These are phyloP conservation scores for Keithomyces neogunnii DNA, from an alignment of 2,329 filamentous ascomycete species.

Conservation along the genomic window DNA sequence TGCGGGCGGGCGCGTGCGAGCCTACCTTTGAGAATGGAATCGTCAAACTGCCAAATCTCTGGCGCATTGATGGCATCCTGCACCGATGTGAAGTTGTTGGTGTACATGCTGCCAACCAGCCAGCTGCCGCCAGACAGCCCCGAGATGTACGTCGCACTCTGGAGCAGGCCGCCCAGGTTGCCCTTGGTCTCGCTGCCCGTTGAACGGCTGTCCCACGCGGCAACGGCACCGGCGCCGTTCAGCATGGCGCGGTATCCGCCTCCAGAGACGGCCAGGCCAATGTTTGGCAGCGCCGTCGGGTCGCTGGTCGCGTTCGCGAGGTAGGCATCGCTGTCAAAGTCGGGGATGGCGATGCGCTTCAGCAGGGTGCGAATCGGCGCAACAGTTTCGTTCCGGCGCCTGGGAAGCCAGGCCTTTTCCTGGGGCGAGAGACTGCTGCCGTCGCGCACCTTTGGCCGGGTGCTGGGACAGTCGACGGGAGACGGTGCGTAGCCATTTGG, in stretches of 20 bases:
- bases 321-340: slow-evolving; percentile 68
- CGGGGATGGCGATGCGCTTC: slow-evolving; percentile 60
- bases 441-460: slow-evolving; percentile 64
- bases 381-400: slow-evolving; percentile 64
- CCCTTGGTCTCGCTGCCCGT: slow-evolving; percentile 36
- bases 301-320: slow-evolving; percentile 36
- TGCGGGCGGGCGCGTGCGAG: neutral
- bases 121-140: slow-evolving; percentile 78
- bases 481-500: slow-evolving; percentile 60
- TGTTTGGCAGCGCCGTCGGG: slow-evolving; percentile 36
- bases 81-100: slow-evolving; percentile 73
- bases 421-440: slow-evolving; percentile 48
- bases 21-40: slow-evolving; percentile 31
- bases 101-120: slow-evolving; percentile 73
- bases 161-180: slow-evolving; percentile 72
- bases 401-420: slow-evolving; percentile 66
- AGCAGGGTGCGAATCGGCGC: slow-evolving; percentile 69
- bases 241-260: slow-evolving; percentile 83
- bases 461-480: slow-evolving; percentile 57
- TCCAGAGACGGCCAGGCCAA: slow-evolving; percentile 71
- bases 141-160: slow-evolving; percentile 71
- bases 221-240: slow-evolving; percentile 71
- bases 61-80: slow-evolving; percentile 26
- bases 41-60: slow-evolving; percentile 31
- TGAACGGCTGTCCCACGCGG: slow-evolving; percentile 71